Conservation (phyloP, 1,139 yeast species). For the Debaryomycetaceae sp. region DNA sequence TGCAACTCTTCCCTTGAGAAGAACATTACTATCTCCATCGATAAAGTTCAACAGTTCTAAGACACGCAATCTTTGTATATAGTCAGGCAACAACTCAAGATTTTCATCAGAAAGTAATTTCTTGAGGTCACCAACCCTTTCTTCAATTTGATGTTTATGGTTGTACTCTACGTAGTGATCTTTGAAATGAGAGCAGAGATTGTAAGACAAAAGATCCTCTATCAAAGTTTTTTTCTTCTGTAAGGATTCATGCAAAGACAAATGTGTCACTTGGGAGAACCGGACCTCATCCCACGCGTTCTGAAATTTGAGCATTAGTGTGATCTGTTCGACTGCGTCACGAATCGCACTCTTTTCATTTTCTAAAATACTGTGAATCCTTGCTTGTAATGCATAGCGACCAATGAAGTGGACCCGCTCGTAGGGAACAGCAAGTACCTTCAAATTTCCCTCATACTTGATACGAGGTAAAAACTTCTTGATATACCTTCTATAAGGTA, state of each 20-base stretch:
- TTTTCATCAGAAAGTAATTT: conserved; percentile 79
- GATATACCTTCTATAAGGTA: conserved; percentile 35
- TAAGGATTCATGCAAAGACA: conserved; percentile 51
- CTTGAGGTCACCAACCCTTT: conserved; percentile 54
- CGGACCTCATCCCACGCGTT: conserved; percentile 44
- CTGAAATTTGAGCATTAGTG: conserved; percentile 37
- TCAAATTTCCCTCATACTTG: conserved; percentile 28
- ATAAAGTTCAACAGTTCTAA: conserved; percentile 72
- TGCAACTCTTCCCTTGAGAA: conserved; percentile 81
- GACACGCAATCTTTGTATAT: conserved; percentile 82
- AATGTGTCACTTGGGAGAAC: conserved; percentile 42
- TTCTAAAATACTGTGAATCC: conserved; percentile 41
- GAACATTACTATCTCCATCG: conserved; percentile 71
- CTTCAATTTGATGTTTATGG: conserved; percentile 42
- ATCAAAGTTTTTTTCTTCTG: conserved; percentile 42
- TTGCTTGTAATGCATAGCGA: conserved; percentile 38
- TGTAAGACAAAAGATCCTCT: conserved; percentile 27
- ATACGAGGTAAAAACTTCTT: conserved; percentile 25
- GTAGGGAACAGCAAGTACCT: conserved; percentile 45
- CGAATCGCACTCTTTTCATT: conserved; percentile 40
- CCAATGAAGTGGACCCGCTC: conserved; percentile 50
- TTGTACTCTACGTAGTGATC: conserved; percentile 47
- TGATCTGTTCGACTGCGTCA: conserved; percentile 41
- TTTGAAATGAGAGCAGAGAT: conserved; percentile 38
- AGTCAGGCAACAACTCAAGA: conserved; percentile 86